phyloP scores from a whole-genome alignment of 2,329 filamentous ascomycete species.

The Sclerotinia spermophila region DNA sequence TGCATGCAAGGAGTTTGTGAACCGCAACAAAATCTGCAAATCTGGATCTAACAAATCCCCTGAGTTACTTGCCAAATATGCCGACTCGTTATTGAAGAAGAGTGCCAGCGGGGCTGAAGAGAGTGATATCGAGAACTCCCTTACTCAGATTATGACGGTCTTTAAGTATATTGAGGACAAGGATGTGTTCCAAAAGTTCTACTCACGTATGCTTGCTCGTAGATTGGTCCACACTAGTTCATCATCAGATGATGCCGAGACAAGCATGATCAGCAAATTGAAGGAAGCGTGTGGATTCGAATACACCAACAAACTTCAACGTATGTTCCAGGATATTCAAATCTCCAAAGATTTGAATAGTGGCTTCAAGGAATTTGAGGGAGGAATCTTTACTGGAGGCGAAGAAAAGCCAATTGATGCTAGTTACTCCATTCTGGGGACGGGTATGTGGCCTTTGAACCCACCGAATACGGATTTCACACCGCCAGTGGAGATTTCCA shows the following conservation, averaged over 20 bases:
- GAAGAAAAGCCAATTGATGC: slow-evolving; percentile 73
- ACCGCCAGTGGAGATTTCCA: slow-evolving; percentile 77
- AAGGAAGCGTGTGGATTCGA: slow-evolving; percentile 99
- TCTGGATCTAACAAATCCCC: slow-evolving; percentile 90
- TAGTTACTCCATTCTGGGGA: slow-evolving; percentile 88
- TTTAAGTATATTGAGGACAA: slow-evolving; percentile 99
- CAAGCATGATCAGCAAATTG: slow-evolving; percentile 98
- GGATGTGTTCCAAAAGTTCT: slow-evolving; percentile 99
- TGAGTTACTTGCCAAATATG: slow-evolving; percentile 91
- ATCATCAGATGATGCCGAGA: slow-evolving; percentile 94
- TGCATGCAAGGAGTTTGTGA: slow-evolving; percentile 96
- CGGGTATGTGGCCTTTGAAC: slow-evolving; percentile 93
- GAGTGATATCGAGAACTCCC: slow-evolving; percentile 81
- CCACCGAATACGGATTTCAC: slow-evolving; percentile 85
- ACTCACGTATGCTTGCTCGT: slow-evolving; percentile 92
- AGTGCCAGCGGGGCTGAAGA: slow-evolving; percentile 91
- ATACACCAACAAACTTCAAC: slow-evolving; percentile 98
- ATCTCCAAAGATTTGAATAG: slow-evolving; percentile 96
- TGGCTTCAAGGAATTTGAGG: slow-evolving; percentile 77
- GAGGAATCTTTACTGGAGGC: slow-evolving; percentile 58
- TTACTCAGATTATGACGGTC: slow-evolving; percentile 95
- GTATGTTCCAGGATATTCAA: slow-evolving; percentile 99
- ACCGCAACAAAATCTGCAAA: slow-evolving; percentile 94
- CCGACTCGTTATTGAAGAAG: slow-evolving; percentile 88
- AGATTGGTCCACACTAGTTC: slow-evolving; percentile 93